Conservation (phyloP, 2,329 filamentous ascomycete species). For the Penicillium brevicompactum region DNA sequence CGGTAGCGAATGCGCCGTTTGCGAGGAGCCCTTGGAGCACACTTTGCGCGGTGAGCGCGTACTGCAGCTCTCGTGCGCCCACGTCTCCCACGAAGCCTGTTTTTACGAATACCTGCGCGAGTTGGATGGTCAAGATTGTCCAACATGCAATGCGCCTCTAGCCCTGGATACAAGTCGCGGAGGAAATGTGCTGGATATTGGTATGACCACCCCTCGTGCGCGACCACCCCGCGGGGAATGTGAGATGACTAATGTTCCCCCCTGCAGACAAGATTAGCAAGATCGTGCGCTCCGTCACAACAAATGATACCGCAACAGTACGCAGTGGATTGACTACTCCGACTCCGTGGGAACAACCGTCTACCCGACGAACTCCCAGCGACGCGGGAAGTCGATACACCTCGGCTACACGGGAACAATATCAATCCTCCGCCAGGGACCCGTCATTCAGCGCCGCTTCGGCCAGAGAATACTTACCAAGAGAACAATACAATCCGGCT, state of each 20-base stretch:
- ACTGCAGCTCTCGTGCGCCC: constrained; percentile 92
- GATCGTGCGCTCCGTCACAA: constrained; percentile 80
- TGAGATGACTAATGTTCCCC: neutral
- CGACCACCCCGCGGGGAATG: constrained; percentile 2
- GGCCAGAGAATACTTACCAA: constrained; percentile 5
- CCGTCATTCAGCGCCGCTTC: constrained; percentile 27
- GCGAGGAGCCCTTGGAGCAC: constrained; percentile 94
- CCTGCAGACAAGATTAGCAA: constrained; percentile 85
- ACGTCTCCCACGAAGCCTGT: constrained; percentile 96
- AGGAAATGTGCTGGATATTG: constrained; percentile 88
- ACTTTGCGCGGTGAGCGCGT: constrained; percentile 92
- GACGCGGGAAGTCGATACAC: constrained; percentile 34
- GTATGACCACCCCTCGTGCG: constrained; percentile 53
- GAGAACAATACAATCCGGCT: constrained; percentile 21
- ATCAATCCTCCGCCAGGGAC: neutral
- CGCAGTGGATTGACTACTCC: constrained; percentile 59
- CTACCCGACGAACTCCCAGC: constrained; percentile 35
- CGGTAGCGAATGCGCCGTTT: constrained; percentile 91
- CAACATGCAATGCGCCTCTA: constrained; percentile 87
- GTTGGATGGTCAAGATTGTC: constrained; percentile 90
- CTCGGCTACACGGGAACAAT: constrained; percentile 11
- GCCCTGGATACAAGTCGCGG: constrained; percentile 90
- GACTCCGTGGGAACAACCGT: constrained; percentile 58
- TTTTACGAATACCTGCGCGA: constrained; percentile 99
- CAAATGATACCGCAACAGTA: constrained; percentile 60